A percentile compares a stretch with the other conserved stretches of the same genome.
Evolutionary conservation across 2,329 filamentous ascomycete species (phyloP).

Genomic region (Diaporthe eres): DNA sequence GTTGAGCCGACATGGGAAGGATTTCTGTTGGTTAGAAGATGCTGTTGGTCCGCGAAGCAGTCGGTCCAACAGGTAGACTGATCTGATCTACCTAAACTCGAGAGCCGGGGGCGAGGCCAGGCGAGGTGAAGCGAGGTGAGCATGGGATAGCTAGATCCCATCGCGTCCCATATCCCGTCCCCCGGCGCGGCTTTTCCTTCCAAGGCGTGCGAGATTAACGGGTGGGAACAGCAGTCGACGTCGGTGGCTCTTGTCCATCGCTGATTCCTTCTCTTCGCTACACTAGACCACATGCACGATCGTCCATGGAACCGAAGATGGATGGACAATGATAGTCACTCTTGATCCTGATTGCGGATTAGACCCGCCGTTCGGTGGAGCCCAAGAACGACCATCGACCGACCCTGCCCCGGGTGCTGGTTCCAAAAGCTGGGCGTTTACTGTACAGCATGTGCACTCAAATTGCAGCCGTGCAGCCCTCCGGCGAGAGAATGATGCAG

Average conservation of each 20-base stretch:
- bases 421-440: not conserved
- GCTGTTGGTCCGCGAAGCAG: not conserved
- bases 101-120: not conserved
- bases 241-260: conserved; percentile 1
- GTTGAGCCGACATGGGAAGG: conserved; percentile 10
- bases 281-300: not conserved
- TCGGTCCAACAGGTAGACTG: not conserved
- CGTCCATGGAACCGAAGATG: not conserved
- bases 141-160: not conserved
- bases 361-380: not conserved
- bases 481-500: not conserved
- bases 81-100: not conserved
- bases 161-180: not conserved
- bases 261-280: conserved; percentile 8
- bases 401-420: not conserved
- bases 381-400: not conserved
- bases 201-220: not conserved
- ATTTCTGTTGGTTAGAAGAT: conserved; percentile 4
- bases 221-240: not conserved
- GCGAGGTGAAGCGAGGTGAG: conserved; percentile 9
- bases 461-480: not conserved
- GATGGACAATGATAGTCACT: not conserved
- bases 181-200: not conserved
- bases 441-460: not conserved
- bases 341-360: conserved; percentile 15